phyloP scores from a whole-genome alignment of 441 rosid species.

The Aleurites moluccanus region DNA sequence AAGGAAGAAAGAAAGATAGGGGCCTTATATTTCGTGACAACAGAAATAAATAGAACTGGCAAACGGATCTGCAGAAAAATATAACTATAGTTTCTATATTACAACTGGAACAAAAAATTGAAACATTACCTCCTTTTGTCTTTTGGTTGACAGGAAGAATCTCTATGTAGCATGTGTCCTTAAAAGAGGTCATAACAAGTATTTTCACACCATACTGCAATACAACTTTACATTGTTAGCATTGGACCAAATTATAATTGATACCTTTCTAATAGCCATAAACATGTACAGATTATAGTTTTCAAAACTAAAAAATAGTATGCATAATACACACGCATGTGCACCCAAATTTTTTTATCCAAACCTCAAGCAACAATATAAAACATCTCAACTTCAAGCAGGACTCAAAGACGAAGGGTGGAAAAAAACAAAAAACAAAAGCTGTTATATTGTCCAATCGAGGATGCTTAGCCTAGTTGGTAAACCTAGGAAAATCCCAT shows the following conservation, averaged over 20 bases:
- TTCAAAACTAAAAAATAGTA: neutral
- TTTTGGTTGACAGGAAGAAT: slow-evolving; percentile 68
- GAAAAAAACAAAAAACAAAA: no score
- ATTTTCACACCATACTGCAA: slow-evolving; percentile 86
- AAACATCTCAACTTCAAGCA: neutral
- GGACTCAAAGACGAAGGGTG: neutral
- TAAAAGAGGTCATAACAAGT: slow-evolving; percentile 82
- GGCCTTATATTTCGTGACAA: neutral
- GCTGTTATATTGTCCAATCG: neutral
- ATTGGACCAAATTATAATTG: slow-evolving; percentile 15
- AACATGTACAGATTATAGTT: neutral
- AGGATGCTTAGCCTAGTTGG: neutral
- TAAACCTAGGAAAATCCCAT: no score
- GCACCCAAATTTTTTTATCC: no score
- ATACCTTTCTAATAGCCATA: no score
- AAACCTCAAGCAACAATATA: neutral
- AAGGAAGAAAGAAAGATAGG: neutral
- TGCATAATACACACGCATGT: neutral
- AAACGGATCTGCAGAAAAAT: neutral
- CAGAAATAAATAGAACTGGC: neutral
- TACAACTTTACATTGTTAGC: slow-evolving; percentile 9
- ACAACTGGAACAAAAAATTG: slow-evolving; percentile 1
- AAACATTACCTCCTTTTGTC: slow-evolving; percentile 61
- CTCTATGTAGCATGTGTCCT: slow-evolving; percentile 86
- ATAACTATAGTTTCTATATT: neutral